phyloP scores from a whole-genome alignment of 495 filamentous ascomycete genomes.

The Annulohypoxylon nitens region DNA sequence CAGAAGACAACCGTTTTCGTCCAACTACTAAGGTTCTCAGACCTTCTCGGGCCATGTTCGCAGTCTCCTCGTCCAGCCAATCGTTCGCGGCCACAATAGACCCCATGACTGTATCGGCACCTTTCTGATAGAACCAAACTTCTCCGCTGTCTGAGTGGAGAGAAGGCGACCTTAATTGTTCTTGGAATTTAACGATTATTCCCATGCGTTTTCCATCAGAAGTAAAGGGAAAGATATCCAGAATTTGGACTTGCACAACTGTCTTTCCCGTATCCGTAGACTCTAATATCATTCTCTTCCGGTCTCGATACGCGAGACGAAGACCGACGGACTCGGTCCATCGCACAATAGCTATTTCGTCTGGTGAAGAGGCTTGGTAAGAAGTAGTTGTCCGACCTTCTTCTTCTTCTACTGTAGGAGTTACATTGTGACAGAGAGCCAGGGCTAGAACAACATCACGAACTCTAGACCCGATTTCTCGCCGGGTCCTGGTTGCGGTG shows the following conservation, averaged over 20 bases:
- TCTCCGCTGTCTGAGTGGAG: conserved; percentile 69
- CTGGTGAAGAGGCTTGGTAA: conserved; percentile 96
- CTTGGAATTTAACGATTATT: conserved; percentile 87
- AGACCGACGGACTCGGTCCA: conserved; percentile 96
- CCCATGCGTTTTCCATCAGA: conserved; percentile 99
- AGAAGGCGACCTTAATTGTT: conserved; percentile 59
- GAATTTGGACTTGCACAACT: conserved; percentile 87
- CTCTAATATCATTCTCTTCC: conserved; percentile 83
- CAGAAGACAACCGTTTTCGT: conserved; percentile 78
- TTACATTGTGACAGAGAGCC: conserved; percentile 97
- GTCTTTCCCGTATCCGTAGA: conserved; percentile 79
- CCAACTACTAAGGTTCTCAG: conserved; percentile 95
- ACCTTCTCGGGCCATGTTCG: conserved; percentile 98
- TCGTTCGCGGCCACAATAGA: conserved; percentile 94
- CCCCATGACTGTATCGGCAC: conserved; percentile 97
- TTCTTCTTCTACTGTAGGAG: conserved; percentile 87
- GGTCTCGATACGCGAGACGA: conserved; percentile 85
- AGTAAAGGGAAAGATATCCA: conserved; percentile 98
- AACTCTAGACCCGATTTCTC: conserved; percentile 94
- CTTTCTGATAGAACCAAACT: conserved; percentile 99
- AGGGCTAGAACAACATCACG: conserved; percentile 91
- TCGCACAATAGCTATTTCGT: conserved; percentile 97
- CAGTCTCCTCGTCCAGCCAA: conserved; percentile 98
- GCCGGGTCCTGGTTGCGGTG: conserved; percentile 80
- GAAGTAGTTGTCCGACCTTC: conserved; percentile 80